Base-by-base conservation (phyloP, 176 grass and related monocot species). In the Urochloa ruziziensis region DNA sequence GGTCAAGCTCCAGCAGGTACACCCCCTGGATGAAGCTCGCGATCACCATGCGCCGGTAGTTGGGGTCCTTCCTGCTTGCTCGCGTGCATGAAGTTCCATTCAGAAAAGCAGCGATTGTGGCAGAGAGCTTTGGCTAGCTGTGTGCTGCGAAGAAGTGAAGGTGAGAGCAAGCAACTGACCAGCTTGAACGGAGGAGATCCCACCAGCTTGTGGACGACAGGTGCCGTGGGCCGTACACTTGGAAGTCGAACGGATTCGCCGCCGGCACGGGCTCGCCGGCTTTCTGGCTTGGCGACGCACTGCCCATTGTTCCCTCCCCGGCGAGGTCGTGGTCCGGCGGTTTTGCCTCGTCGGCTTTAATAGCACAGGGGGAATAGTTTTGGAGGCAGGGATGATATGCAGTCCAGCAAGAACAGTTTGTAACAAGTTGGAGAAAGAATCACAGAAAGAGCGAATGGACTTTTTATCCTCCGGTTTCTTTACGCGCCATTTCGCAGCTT, bases 1-100 rank as follows among this genome's bases (percentile, higher is more conserved):
- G 75, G 86, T 97, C 95, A n/a, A 97, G 86, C 84, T 97, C 95
- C 19, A 94, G 86, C 58, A 93, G 77, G 86, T 97, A 97, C 13
- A 82, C 92, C 0, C 86, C 88, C 82, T 97, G 92, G 81, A 97
- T 87, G 86, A 97, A 93, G 81, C 95, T 93, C 67, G 92, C 95
- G 48, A 97, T 89, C 73, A 89, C 95, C 82, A 91, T 93, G 2
- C 92, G 84, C 52, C 83, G 76, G 81, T 97, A 94, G 80, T 86
- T 79, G 11, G 90, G 88, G 23, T 97, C 85, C 68, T 89, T 97
- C 95, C 95, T 97, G 90, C n/a, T n/a, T n/a, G n/a, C n/a, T n/a
- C n/a, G n/a, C 69, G 75, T 33, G 14, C 21, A 68, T 24, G 4
- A 7, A 80, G 6, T 11, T n/a, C n/a, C n/a, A n/a, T n/a, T n/a